These are phyloP conservation scores for Daldinia sp. DNA, from an alignment of 2,329 filamentous ascomycete species.

Conservation along the genomic window DNA sequence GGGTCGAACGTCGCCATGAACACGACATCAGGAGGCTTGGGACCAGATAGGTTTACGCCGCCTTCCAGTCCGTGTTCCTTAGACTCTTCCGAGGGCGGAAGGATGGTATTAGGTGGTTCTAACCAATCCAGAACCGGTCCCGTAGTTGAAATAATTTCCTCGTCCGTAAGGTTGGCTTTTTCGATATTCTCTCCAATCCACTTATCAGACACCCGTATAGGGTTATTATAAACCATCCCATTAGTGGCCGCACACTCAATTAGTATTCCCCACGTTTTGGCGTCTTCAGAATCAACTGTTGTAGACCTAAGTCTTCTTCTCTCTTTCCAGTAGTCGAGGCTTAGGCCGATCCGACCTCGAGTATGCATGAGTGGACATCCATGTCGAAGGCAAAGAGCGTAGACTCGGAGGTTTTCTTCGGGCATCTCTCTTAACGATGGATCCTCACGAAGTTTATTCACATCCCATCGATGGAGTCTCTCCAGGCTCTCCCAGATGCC, in stretches of 20 bases:
- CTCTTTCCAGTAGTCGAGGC: conserved; percentile 81
- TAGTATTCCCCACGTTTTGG: conserved; percentile 70
- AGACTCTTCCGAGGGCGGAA: conserved; percentile 57
- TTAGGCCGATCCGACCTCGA: conserved; percentile 71
- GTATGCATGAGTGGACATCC: conserved; percentile 77
- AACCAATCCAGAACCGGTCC: conserved; percentile 71
- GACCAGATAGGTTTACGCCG: conserved; percentile 51
- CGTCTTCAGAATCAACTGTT: conserved; percentile 49
- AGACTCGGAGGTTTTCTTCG: conserved; percentile 60
- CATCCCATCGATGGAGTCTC: conserved; percentile 75
- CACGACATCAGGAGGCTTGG: conserved; percentile 72
- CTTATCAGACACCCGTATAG: conserved; percentile 74
- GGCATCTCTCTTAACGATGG: conserved; percentile 54
- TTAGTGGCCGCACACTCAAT: conserved; percentile 66
- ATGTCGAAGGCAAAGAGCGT: conserved; percentile 73
- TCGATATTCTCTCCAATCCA: conserved; percentile 77
- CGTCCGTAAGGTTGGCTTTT: conserved; percentile 60
- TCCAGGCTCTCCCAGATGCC: conserved; percentile 76
- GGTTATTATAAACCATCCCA: conserved; percentile 58
- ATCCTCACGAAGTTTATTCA: conserved; percentile 63
- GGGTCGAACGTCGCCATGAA: conserved; percentile 80
- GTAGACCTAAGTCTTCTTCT: conserved; percentile 57
- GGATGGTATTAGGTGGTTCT: conserved; percentile 71
- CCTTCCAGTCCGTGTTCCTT: conserved; percentile 61
- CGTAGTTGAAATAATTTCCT: conserved; percentile 50